A percentile compares a stretch with the other conserved stretches of the same genome.
phyloP scores from a whole-genome alignment of 305 asterid species.

The Fraxinus dipetala region DNA sequence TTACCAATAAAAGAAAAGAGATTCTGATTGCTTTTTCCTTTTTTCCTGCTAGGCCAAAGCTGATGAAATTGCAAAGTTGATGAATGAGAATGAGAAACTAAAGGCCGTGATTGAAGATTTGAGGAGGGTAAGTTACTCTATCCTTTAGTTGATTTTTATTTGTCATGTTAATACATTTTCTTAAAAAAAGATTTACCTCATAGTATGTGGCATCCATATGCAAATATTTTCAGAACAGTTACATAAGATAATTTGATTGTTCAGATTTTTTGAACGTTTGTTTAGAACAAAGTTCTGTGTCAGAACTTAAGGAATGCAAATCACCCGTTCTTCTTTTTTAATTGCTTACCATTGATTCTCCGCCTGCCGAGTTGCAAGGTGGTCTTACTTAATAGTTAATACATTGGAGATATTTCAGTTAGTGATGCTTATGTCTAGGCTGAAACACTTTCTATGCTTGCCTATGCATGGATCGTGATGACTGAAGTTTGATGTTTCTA shows the following conservation, averaged over 20 bases:
- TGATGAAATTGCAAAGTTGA: conserved; percentile 86
- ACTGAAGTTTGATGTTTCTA: background rate
- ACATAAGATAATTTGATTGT: background rate
- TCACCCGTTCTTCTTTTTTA: background rate
- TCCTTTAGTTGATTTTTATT: background rate
- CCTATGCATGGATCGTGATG: background rate
- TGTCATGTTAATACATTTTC: background rate
- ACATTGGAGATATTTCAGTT: background rate
- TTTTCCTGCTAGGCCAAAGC: conserved; percentile 70
- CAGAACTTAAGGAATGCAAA: too few species aligned
- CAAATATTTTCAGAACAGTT: background rate
- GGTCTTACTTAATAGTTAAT: background rate
- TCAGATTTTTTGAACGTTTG: background rate
- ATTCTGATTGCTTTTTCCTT: background rate
- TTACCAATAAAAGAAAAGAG: conserved; percentile 13
- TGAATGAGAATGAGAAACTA: conserved; percentile 85
- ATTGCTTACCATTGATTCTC: background rate
- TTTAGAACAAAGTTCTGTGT: background rate
- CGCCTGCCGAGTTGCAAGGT: background rate
- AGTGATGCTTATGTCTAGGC: background rate
- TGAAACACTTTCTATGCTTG: background rate
- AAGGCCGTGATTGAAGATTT: conserved; percentile 62
- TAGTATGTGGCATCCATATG: background rate
- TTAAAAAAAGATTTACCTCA: background rate
- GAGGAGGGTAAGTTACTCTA: conserved; percentile 51